Evolutionary conservation across 805 yeast species (phyloP), one percentile per base, ranked within the genome.

Genomic region (Kodamaea kaohsiungensis): DNA sequence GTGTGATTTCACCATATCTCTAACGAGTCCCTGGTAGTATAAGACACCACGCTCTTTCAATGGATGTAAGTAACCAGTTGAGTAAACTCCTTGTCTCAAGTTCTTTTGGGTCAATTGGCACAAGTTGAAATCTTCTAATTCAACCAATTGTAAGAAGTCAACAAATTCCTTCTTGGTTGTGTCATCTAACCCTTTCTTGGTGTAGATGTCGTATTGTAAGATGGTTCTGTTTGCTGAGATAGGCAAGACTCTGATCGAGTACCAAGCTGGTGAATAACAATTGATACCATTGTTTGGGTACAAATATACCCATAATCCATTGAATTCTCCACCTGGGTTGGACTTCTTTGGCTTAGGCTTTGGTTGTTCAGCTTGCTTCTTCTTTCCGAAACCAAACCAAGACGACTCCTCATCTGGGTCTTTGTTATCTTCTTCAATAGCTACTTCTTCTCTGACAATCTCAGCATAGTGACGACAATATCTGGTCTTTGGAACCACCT

Each of bases 201-300:
- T 79, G 69, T 77, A 83, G 54, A 83, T 80, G 63, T 83, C 87
- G 61, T 83, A 83, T 61, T 82, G 86, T 61, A 83, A 72, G 38
- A 83, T 70, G 9, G 88, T 83, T 63, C 77, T 82, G 35, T 75
- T 73, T 17, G 86, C 81, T 37, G 78, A 63, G 16, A 80, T 66
- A 33, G 88, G 88, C 55, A 83, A 69, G 3, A 83, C 87, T 61
- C 87, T 72, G 58, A 83, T 83, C 7, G 85, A 77, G 66, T 83
- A 83, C 84, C 86, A 83, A 8, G 87, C 87, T 60, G 87, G 87
- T 0, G 87, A 82, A 63, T 83, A 83, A 62, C 88, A 83, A 68
- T 83, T 83, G 65, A 83, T 67, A 46, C 87, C 87, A 63, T 82
- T 81, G 48, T 77, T 80, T 53, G 88, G 88, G 73, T 74, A 83